Conservation (phyloP, 495 filamentous ascomycete species). For the Podospora comata region DNA sequence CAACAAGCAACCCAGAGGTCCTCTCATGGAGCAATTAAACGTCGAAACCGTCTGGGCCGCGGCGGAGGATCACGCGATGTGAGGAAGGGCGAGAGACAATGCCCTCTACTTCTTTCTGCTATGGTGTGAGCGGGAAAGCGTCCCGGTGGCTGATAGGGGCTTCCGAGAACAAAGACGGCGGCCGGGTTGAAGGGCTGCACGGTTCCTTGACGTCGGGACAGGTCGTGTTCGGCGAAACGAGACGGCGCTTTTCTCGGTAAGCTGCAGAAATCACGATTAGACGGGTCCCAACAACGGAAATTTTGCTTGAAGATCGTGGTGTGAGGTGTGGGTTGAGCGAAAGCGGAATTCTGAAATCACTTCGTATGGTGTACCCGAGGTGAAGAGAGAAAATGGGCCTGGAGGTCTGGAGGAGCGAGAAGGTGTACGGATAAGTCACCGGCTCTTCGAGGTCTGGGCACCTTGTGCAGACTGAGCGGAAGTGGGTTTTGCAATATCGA, state of each 20-base stretch:
- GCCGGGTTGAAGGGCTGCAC: constrained; percentile 11
- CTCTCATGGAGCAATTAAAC: constrained; percentile 26
- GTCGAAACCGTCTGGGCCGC: not conserved
- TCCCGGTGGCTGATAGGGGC: constrained; percentile 19
- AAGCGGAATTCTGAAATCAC: not conserved
- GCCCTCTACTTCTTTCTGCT: constrained; percentile 12
- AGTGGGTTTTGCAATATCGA: constrained; percentile 28
- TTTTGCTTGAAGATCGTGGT: constrained; percentile 7
- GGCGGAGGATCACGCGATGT: not conserved
- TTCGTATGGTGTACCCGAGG: not conserved
- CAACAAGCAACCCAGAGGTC: constrained; percentile 19
- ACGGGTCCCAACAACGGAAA: constrained; percentile 13
- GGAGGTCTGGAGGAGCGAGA: constrained; percentile 7
- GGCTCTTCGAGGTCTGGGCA: constrained; percentile 34
- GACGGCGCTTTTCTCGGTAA: constrained; percentile 4
- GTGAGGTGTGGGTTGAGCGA: constrained; percentile 3
- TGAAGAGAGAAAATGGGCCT: constrained; percentile 10
- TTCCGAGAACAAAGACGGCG: constrained; percentile 29
- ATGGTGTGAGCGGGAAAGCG: constrained; percentile 8
- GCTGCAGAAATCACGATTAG: constrained; percentile 23
- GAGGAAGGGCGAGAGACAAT: constrained; percentile 2
- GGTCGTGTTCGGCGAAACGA: constrained; percentile 14
- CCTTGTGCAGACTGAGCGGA: constrained; percentile 29
- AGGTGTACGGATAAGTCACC: constrained; percentile 32
- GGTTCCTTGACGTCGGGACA: constrained; percentile 11